Evolutionary conservation across 495 filamentous ascomycete genomes (phyloP).

Genomic region (Neurospora sp.): DNA sequence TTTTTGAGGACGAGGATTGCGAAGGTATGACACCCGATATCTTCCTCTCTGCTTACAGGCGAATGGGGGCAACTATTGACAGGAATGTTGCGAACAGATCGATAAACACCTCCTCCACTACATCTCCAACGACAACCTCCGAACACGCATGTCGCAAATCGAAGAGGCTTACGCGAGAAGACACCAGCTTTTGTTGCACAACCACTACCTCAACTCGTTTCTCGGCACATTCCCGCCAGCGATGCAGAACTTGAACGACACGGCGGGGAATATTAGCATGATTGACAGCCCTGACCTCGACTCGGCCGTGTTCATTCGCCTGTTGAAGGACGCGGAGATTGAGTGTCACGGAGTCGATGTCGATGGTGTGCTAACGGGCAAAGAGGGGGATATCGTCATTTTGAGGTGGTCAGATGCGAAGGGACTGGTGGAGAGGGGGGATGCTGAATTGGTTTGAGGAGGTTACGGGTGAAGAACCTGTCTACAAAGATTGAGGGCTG

Average conservation of each 20-base stretch:
- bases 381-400: slow-evolving; percentile 77
- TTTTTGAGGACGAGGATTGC: slow-evolving; percentile 75
- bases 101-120: slow-evolving; percentile 58
- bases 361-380: slow-evolving; percentile 49
- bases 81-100: slow-evolving; percentile 29
- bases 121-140: slow-evolving; percentile 37
- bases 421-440: slow-evolving; percentile 56
- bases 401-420: slow-evolving; percentile 78
- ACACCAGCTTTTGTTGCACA: slow-evolving; percentile 71
- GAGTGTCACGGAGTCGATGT: slow-evolving; percentile 47
- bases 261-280: slow-evolving; percentile 82
- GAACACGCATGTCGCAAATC: slow-evolving; percentile 51
- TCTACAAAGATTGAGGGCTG: background rate
- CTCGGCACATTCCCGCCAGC: slow-evolving; percentile 65
- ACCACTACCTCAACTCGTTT: slow-evolving; percentile 75
- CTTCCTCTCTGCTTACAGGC: background rate
- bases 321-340: slow-evolving; percentile 49
- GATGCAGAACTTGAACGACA: slow-evolving; percentile 79
- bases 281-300: slow-evolving; percentile 76
- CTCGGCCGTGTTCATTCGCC: slow-evolving; percentile 73
- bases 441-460: slow-evolving; percentile 70
- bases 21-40: slow-evolving; percentile 42
- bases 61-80: too few species aligned
- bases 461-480: background rate
- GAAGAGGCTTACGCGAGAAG: slow-evolving; percentile 70